Conservation (phyloP, 768 basidiomycete genomes). For the Lactarius tabidus region DNA sequence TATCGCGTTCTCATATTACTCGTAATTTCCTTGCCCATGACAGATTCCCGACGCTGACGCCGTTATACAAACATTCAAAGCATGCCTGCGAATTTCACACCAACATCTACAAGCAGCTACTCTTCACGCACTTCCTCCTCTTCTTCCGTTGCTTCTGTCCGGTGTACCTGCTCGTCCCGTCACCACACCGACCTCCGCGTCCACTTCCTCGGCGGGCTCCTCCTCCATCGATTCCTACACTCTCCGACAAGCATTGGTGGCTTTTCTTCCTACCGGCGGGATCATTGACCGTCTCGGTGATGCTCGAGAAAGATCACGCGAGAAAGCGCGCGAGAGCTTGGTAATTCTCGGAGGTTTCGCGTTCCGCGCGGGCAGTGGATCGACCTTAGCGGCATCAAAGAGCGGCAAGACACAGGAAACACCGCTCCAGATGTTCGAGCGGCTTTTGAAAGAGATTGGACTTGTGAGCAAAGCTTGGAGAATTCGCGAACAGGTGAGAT, state of each 20-base stretch:
- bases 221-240: constrained; percentile 48
- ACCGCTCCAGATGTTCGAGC: constrained; percentile 66
- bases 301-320: constrained; percentile 60
- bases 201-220: constrained; percentile 45
- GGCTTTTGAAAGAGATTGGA: constrained; percentile 65
- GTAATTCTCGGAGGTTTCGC: constrained; percentile 70
- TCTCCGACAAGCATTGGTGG: constrained; percentile 62
- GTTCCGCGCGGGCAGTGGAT: constrained; percentile 51
- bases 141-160: constrained; percentile 60
- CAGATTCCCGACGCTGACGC: constrained; percentile 73
- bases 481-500: constrained; percentile 77
- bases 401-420: constrained; percentile 64
- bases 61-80: constrained; percentile 64
- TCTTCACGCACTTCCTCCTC: constrained; percentile 60
- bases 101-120: constrained; percentile 78
- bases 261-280: constrained; percentile 72
- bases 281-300: constrained; percentile 83
- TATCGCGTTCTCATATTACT: background rate
- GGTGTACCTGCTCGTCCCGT: constrained; percentile 31
- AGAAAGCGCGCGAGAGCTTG: constrained; percentile 73
- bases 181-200: constrained; percentile 41
- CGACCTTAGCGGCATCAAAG: constrained; percentile 42
- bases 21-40: background rate
- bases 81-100: constrained; percentile 75
- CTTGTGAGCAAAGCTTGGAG: constrained; percentile 81